A percentile compares a stretch with the other conserved stretches of the same genome.
phyloP scores from a whole-genome alignment of 2,329 filamentous ascomycete genomes.

The Penicillium sp. region DNA sequence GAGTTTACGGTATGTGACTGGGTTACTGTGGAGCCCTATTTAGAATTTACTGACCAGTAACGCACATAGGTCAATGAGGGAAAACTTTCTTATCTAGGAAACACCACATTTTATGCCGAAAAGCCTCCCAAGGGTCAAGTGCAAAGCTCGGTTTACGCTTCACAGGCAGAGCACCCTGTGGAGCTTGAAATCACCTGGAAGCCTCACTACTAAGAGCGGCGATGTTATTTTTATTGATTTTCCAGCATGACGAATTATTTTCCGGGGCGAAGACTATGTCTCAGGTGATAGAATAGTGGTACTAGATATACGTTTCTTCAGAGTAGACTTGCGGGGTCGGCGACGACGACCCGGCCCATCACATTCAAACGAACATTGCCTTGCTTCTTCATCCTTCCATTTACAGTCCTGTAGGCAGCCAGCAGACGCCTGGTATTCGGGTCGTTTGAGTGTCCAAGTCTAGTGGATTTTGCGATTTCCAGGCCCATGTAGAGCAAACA shows the following conservation, averaged over 20 bases:
- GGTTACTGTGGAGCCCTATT: neutral
- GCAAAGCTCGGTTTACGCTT: slow-evolving; percentile 40
- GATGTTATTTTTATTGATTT: neutral
- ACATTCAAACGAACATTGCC: too few species aligned
- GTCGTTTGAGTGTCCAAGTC: too few species aligned
- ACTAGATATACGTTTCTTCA: neutral
- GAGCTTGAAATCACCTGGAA: slow-evolving; percentile 41
- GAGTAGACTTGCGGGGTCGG: too few species aligned
- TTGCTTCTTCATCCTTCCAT: too few species aligned
- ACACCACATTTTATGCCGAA: slow-evolving; percentile 44
- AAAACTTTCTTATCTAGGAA: slow-evolving; percentile 38
- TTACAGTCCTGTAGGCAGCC: too few species aligned
- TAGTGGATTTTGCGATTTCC: too few species aligned
- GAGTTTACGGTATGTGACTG: slow-evolving; percentile 36
- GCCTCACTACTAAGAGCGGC: slow-evolving; percentile 9
- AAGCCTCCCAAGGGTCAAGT: slow-evolving; percentile 40
- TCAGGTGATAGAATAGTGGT: neutral
- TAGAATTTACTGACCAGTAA: neutral
- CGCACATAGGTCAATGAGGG: slow-evolving; percentile 33
- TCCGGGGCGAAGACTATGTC: neutral
- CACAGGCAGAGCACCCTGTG: slow-evolving; percentile 36
- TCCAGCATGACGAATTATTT: neutral
- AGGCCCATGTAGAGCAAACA: too few species aligned
- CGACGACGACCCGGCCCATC: too few species aligned
- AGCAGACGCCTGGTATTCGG: too few species aligned